A percentile compares a stretch with the other conserved stretches of the same genome.
Evolutionary conservation across 441 rosid species (phyloP).

Genomic region (Mallotus repandus): DNA sequence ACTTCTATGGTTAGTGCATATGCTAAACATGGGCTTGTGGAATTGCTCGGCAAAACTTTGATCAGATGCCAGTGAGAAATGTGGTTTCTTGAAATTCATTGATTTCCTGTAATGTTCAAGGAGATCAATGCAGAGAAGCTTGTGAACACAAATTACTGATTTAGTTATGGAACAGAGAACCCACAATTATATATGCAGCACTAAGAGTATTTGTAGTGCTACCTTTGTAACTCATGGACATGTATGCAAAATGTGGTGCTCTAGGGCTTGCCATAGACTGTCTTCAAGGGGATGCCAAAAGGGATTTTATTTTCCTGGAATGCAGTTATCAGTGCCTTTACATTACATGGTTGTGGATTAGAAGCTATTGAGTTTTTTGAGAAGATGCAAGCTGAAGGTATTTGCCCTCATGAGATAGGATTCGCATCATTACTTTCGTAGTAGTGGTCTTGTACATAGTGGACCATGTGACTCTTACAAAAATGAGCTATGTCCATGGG

Average conservation of each 20-base stretch:
- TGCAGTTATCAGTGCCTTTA: constrained; percentile 47
- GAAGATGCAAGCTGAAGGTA: constrained; percentile 45
- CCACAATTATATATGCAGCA: constrained; percentile 10
- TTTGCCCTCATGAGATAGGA: constrained; percentile 49
- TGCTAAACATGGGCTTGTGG: constrained; percentile 60
- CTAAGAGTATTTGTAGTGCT: neutral
- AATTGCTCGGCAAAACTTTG: constrained; percentile 29
- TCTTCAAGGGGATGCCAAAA: constrained; percentile 50
- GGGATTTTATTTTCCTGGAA: constrained; percentile 70
- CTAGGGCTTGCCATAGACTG: constrained; percentile 18
- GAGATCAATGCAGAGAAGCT: constrained; percentile 11
- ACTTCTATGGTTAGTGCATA: constrained; percentile 68
- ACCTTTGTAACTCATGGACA: constrained; percentile 21
- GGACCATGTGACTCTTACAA: constrained; percentile 47
- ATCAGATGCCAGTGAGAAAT: constrained; percentile 33
- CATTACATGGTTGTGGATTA: constrained; percentile 53
- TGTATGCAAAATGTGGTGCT: constrained; percentile 25
- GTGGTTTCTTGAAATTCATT: constrained; percentile 28
- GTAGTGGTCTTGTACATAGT: constrained; percentile 48
- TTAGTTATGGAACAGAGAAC: constrained; percentile 18
- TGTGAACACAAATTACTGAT: constrained; percentile 18
- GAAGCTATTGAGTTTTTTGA: constrained; percentile 50
- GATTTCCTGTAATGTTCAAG: constrained; percentile 22
- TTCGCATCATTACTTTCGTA: too few relatives aligned
- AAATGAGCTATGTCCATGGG: constrained; percentile 45